Evolutionary conservation across 768 basidiomycete species (phyloP).

Genomic region (Gymnopilus junonius): DNA sequence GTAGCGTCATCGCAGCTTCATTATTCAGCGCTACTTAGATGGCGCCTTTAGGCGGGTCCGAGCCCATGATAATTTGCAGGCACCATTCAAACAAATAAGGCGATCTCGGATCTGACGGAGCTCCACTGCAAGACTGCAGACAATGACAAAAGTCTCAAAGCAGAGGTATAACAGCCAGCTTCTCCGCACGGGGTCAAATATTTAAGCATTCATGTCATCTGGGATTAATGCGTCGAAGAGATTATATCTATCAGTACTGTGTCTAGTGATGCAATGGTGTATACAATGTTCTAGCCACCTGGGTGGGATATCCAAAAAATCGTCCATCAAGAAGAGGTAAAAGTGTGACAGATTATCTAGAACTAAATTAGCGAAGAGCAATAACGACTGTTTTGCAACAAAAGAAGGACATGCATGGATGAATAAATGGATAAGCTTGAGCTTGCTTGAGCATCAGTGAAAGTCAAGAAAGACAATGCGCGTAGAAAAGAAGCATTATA

Average conservation of each 20-base stretch:
- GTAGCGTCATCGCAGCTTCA: too few relatives aligned
- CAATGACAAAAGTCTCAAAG: background rate
- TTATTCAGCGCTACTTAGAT: too few relatives aligned
- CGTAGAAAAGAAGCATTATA: background rate
- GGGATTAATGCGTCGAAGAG: background rate
- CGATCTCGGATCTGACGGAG: too few relatives aligned
- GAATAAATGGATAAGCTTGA: background rate
- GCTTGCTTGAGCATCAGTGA: background rate
- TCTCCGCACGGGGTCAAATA: background rate
- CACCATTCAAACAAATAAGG: too few relatives aligned
- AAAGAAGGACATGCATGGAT: background rate
- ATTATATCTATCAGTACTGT: conserved; percentile 4
- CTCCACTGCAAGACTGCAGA: too few relatives aligned
- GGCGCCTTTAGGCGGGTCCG: too few relatives aligned
- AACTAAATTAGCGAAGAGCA: background rate
- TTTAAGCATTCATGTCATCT: too few relatives aligned
- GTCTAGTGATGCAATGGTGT: background rate
- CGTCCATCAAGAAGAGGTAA: background rate
- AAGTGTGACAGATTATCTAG: background rate
- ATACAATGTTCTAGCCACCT: background rate
- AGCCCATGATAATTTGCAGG: too few relatives aligned
- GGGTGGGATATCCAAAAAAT: background rate
- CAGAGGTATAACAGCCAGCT: background rate
- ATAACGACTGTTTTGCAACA: background rate
- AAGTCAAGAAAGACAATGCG: background rate